Evolutionary conservation across 305 asterid species (phyloP).

Genomic region (Lippia alba): DNA sequence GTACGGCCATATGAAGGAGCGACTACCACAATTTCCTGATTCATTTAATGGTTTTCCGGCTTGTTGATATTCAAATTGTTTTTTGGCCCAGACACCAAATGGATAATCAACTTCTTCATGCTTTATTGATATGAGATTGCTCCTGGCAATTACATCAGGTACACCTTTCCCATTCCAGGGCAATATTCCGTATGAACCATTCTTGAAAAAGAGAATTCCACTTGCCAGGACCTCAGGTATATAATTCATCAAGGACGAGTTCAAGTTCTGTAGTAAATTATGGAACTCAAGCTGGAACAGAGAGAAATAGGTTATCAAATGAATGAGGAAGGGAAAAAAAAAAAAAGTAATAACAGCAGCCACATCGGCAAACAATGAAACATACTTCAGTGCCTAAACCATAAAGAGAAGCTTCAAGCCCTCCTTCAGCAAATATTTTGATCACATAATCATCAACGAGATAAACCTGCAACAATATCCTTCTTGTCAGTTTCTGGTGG

Average conservation of each 20-base stretch:
- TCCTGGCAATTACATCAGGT: conserved; percentile 61
- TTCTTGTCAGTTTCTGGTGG: conserved; percentile 28
- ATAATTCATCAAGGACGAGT: conserved; percentile 73
- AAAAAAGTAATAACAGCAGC: conserved; percentile 25
- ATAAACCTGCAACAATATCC: conserved; percentile 68
- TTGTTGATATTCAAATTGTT: conserved; percentile 62
- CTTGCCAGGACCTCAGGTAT: conserved; percentile 80
- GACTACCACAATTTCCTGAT: conserved; percentile 48
- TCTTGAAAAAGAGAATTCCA: conserved; percentile 75
- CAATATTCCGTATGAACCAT: conserved; percentile 61
- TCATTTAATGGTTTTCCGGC: conserved; percentile 55
- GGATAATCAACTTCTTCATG: conserved; percentile 62
- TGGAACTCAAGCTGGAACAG: conserved; percentile 83
- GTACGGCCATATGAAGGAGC: conserved; percentile 75
- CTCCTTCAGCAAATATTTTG: conserved; percentile 87
- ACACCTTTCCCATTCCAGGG: conserved; percentile 91
- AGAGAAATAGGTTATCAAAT: conserved; percentile 29
- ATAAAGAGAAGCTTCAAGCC: conserved; percentile 82
- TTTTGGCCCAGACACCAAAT: conserved; percentile 84
- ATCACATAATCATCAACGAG: conserved; percentile 71
- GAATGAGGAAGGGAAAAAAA: conserved; percentile 20
- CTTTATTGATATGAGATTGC: conserved; percentile 46
- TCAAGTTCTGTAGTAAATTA: conserved; percentile 51
- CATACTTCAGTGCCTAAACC: conserved; percentile 96
- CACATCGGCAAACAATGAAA: conserved; percentile 28